phyloP scores from a whole-genome alignment of 371 early-diverging fungal genomes.

The Mortierella sp. region DNA sequence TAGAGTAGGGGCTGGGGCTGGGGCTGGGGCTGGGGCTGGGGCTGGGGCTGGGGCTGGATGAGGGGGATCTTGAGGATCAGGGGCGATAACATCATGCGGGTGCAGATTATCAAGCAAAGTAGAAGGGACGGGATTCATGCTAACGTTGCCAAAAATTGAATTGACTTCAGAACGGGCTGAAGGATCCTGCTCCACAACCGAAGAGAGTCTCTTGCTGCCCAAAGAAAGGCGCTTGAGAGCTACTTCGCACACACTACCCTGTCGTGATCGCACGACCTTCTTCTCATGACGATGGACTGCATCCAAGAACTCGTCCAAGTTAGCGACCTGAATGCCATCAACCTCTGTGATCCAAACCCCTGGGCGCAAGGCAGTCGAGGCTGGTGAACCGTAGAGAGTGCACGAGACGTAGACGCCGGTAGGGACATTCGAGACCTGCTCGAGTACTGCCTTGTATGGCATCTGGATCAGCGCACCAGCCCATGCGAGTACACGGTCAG shows the following conservation, averaged over 20 bases:
- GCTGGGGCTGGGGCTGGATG: no score
- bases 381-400: conserved; percentile 81
- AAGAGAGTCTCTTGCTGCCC: conserved; percentile 25
- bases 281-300: conserved; percentile 63
- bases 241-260: conserved; percentile 46
- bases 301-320: conserved; percentile 65
- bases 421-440: conserved; percentile 82
- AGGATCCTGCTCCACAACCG: conserved; percentile 12
- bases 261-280: conserved; percentile 46
- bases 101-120: no score
- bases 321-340: conserved; percentile 61
- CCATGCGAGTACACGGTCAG: conserved; percentile 81
- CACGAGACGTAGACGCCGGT: conserved; percentile 81
- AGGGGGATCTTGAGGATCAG: no score
- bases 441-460: conserved; percentile 87
- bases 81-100: no score
- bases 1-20: no score
- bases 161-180: conserved; percentile 5
- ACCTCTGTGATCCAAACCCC: conserved; percentile 77
- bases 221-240: conserved; percentile 44
- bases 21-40: no score
- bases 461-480: conserved; percentile 85
- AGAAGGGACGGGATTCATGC: not conserved
- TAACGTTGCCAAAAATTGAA: not conserved
- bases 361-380: conserved; percentile 69